Percentiles rank a stretch among this genome's conserved stretches.
These are phyloP conservation scores for Elaeis oleifera DNA, from an alignment of 202 grass and related monocot species.

Conservation along the genomic window DNA sequence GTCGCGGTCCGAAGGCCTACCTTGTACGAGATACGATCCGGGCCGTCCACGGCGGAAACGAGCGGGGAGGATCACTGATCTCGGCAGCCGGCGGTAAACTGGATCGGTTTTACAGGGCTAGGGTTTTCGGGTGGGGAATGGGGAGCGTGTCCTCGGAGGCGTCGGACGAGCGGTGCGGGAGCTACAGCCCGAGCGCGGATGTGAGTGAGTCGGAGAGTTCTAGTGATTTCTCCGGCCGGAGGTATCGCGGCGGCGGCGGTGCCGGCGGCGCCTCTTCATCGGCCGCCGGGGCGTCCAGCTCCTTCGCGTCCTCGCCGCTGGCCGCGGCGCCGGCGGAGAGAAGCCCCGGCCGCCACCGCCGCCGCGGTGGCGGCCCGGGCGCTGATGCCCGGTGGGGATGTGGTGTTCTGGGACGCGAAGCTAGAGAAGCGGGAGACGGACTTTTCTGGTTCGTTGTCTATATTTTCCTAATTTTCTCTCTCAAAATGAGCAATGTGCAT, in stretches of 20 bases:
- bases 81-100: not conserved
- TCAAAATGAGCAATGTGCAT: not conserved
- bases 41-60: no score
- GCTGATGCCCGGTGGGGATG: not conserved
- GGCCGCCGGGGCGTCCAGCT: constrained; percentile 54
- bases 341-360: constrained; percentile 28
- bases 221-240: constrained; percentile 49
- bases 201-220: constrained; percentile 93
- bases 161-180: constrained; percentile 63
- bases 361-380: no score
- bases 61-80: not conserved
- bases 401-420: constrained; percentile 38
- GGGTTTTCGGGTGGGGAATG: constrained; percentile 25
- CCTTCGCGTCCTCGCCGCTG: constrained; percentile 52
- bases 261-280: constrained; percentile 44
- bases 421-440: constrained; percentile 54
- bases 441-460: constrained; percentile 43
- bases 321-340: constrained; percentile 17
- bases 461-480: no score
- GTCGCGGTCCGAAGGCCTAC: no score
- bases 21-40: no score
- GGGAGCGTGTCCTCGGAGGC: constrained; percentile 67
- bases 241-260: constrained; percentile 22
- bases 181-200: constrained; percentile 94
- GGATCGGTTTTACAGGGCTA: no score